Evolutionary conservation across 202 grass and related monocot species (phyloP).

Genomic region (Tripidium arundinaceum): DNA sequence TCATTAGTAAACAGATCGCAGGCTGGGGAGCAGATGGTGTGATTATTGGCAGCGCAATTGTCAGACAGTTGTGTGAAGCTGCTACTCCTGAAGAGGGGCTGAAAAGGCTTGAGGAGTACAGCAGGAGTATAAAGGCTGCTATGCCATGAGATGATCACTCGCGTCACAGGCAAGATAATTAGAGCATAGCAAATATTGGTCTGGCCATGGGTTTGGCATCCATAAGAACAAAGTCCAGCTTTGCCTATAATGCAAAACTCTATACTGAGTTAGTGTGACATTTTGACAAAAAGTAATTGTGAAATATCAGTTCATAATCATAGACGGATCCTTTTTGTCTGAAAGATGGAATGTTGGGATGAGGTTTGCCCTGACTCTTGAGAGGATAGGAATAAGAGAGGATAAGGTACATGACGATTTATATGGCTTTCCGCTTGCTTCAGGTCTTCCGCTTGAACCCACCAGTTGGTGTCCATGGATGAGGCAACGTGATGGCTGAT

Average conservation of each 20-base stretch:
- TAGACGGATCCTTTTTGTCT: not conserved
- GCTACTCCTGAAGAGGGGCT: constrained; percentile 74
- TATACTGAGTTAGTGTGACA: not conserved
- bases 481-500: not conserved
- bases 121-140: constrained; percentile 64
- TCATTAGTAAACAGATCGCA: constrained; percentile 20
- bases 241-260: not conserved
- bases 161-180: not conserved
- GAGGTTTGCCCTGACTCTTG: not conserved
- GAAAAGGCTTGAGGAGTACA: constrained; percentile 62
- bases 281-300: not conserved
- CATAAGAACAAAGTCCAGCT: not conserved
- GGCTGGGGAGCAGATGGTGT: constrained; percentile 92
- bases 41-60: constrained; percentile 87
- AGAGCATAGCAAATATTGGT: not conserved
- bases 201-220: constrained; percentile 14
- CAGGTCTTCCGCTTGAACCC: not conserved
- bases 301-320: not conserved
- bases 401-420: constrained; percentile 25
- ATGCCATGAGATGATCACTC: constrained; percentile 45
- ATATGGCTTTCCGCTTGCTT: constrained; percentile 2
- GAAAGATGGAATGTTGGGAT: constrained; percentile 24
- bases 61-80: constrained; percentile 65
- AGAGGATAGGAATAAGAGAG: constrained; percentile 19
- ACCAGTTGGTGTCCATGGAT: constrained; percentile 25